Conservation (phyloP, 345 rosid species). For the Eucalyptus sp. region DNA sequence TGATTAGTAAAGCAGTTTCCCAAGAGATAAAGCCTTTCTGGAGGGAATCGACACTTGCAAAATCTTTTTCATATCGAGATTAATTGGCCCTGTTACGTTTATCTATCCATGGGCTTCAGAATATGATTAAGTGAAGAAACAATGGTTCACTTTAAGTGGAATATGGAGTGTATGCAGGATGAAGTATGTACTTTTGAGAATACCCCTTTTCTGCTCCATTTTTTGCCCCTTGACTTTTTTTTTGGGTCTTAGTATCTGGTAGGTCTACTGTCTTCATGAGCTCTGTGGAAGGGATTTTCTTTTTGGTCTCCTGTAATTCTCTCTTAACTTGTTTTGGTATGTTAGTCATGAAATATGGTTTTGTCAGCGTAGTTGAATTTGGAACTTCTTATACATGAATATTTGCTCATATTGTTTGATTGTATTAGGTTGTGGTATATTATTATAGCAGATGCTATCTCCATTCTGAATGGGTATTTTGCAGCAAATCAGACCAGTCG, state of each 20-base stretch:
- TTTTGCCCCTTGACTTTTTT: too few species aligned
- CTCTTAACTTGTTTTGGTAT: not conserved
- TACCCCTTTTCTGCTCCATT: not conserved
- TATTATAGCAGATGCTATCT: not conserved
- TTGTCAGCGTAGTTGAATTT: not conserved
- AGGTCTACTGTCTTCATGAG: not conserved
- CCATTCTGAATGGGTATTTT: not conserved
- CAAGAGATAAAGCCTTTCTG: too few species aligned
- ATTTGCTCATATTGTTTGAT: not conserved
- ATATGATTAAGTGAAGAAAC: too few species aligned
- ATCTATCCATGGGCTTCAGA: too few species aligned
- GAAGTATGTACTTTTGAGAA: too few species aligned
- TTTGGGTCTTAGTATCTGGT: not conserved
- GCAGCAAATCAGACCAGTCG: constrained; percentile 18
- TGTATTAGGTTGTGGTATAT: not conserved
- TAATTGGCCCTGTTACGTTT: too few species aligned
- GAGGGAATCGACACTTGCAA: too few species aligned
- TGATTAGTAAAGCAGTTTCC: too few species aligned
- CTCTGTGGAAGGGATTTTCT: not conserved
- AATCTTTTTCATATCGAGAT: too few species aligned
- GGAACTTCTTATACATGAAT: not conserved
- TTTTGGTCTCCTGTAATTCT: not conserved
- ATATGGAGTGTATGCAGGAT: not conserved
- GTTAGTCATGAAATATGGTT: not conserved
- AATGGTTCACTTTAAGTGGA: too few species aligned